Evolutionary conservation across 2,329 filamentous ascomycete genomes (phyloP).

Genomic region (Neocucurbitaria cava): DNA sequence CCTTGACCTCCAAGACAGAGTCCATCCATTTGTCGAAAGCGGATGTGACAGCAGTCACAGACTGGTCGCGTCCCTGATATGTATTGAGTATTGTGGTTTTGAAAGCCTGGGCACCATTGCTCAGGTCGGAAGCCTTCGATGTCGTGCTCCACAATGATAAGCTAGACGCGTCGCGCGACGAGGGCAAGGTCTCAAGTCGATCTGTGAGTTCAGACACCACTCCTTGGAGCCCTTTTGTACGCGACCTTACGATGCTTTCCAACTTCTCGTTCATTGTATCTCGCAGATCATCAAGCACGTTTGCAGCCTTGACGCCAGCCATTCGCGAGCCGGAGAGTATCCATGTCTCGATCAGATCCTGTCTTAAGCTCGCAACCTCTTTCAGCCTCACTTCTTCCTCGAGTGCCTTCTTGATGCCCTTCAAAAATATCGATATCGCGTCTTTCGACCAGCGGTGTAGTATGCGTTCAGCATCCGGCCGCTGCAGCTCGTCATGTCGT

Average conservation of each 20-base stretch:
- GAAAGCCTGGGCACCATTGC: constrained; percentile 70
- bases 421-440: constrained; percentile 52
- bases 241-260: constrained; percentile 66
- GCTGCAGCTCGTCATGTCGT: constrained; percentile 72
- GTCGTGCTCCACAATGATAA: constrained; percentile 72
- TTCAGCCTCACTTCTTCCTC: constrained; percentile 69
- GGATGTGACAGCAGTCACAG: constrained; percentile 67
- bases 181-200: constrained; percentile 66
- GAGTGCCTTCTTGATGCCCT: constrained; percentile 68
- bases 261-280: constrained; percentile 73
- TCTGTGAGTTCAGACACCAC: constrained; percentile 70
- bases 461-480: constrained; percentile 50
- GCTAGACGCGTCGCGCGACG: constrained; percentile 48
- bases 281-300: constrained; percentile 73
- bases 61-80: constrained; percentile 74
- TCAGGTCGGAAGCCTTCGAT: constrained; percentile 69
- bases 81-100: constrained; percentile 72
- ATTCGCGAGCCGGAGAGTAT: constrained; percentile 71
- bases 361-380: constrained; percentile 72
- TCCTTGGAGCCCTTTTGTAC: constrained; percentile 68
- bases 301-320: constrained; percentile 70
- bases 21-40: constrained; percentile 76
- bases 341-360: constrained; percentile 75
- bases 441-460: constrained; percentile 50
- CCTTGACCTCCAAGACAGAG: constrained; percentile 72